Evolutionary conservation across 805 yeast species (phyloP), one percentile per base, ranked within the genome.

Genomic region (Cyberlindnera xishuangbannaensis): DNA sequence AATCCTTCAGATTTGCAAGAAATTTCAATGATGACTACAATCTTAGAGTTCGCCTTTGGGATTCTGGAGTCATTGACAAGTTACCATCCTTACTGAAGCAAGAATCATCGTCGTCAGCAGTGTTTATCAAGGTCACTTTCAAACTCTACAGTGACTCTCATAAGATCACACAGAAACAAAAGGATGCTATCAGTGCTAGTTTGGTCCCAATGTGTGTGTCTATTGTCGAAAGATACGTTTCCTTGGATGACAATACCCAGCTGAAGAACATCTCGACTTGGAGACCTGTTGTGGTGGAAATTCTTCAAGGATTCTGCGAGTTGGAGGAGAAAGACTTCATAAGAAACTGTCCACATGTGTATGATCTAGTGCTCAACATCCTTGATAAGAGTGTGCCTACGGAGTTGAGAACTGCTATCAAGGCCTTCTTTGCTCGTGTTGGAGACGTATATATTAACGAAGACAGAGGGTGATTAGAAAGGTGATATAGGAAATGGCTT

Each of bases 241-340:
- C 70, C 2, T 67, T 88, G 45, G 90, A 83, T 44, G 95, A 83
- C 42, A 65, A 64, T 33, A 59, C 75, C 6, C 90, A 83, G 56
- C 86, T 80, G 48, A 73, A 95, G 50, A 84, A 84, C 55, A 76
- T 90, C 27, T 67, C 73, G 13, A 79, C 94, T 4, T 82, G 97
- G 94, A 71, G 83, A 48, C 97, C 97, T 0, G 97, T 92, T 14
- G 86, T 90, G 25, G 81, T 84, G 21, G 95, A 83, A 54, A 82
- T 92, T 16, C 63, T 81, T 43, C 87, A 83, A 54, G 96, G 95
- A 3, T 81, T 79, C 50, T 73, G 76, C 29, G 83, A 78, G 50
- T 69, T 92, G 44, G 83, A 82, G 47, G 83, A 78, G 31, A 73
- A 62, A 2, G 95, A 86, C 55, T 86, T 85, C 55, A 54, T 55